Conservation (phyloP, 306 rosid genomes). For the Vigna angularis region DNA sequence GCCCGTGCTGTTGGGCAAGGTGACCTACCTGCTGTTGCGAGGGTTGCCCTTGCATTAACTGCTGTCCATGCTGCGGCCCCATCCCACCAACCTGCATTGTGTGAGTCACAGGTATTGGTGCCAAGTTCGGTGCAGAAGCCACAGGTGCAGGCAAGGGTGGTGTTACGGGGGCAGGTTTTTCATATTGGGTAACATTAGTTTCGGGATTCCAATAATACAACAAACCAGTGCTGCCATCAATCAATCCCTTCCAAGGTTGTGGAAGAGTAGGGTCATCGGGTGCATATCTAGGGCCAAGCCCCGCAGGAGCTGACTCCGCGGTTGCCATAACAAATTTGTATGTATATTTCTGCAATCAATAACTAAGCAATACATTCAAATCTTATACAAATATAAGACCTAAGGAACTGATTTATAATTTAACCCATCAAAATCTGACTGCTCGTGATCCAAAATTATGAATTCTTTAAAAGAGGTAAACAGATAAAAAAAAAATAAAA, state of each 20-base stretch:
- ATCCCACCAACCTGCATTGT: conserved; percentile 49
- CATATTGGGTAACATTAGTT: conserved; percentile 90
- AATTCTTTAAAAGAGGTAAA: neutral
- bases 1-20: conserved; percentile 66
- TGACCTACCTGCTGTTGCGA: conserved; percentile 66
- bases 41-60: conserved; percentile 53
- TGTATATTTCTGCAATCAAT: conserved; percentile 47
- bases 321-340: conserved; percentile 58
- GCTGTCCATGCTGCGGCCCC: conserved; percentile 68
- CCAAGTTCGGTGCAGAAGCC: conserved; percentile 61
- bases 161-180: conserved; percentile 64
- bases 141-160: conserved; percentile 60
- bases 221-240: conserved; percentile 86
- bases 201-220: conserved; percentile 97
- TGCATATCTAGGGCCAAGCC: conserved; percentile 87
- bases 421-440: neutral
- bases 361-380: conserved; percentile 19
- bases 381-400: neutral
- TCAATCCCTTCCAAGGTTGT: conserved; percentile 90
- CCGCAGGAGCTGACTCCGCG: conserved; percentile 69
- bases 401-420: neutral
- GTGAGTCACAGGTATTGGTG: conserved; percentile 65
- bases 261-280: conserved; percentile 97
- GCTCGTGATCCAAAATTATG: neutral
- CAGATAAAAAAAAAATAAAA: neutral